Evolutionary conservation across 176 grass and related monocot species (phyloP).

Genomic region (Puya raimondii): DNA sequence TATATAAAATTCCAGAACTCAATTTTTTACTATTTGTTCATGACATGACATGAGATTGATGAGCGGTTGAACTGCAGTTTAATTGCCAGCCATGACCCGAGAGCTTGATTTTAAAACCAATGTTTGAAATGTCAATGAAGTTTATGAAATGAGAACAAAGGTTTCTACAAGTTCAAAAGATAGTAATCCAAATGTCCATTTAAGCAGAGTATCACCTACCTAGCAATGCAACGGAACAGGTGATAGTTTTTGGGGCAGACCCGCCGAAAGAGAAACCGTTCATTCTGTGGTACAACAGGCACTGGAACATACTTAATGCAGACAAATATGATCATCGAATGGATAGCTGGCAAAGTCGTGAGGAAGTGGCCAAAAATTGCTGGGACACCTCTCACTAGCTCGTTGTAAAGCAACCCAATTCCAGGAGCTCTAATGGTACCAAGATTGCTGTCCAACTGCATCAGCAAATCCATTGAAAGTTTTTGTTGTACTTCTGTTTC

Average conservation of each 20-base stretch:
- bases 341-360: constrained; percentile 84
- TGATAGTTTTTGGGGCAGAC: constrained; percentile 89
- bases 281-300: constrained; percentile 85
- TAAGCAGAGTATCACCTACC: constrained; percentile 28
- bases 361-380: constrained; percentile 92
- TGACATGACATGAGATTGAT: not conserved
- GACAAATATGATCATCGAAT: constrained; percentile 98
- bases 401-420: constrained; percentile 94
- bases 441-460: constrained; percentile 77
- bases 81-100: not conserved
- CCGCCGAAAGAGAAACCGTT: constrained; percentile 90
- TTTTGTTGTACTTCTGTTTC: constrained; percentile 98
- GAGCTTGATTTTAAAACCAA: not conserved
- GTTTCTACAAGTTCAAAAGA: not conserved
- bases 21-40: not conserved
- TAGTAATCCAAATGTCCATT: not conserved
- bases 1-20: not conserved
- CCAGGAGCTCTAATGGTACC: constrained; percentile 91
- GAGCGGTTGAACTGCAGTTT: not conserved
- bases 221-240: constrained; percentile 96
- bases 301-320: constrained; percentile 98
- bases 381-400: constrained; percentile 88
- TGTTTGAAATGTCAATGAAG: not conserved
- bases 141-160: not conserved
- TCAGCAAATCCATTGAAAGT: constrained; percentile 77